Evolutionary conservation across 148 eudicot species (phyloP).

Genomic region (Chenopodium formosanum): DNA sequence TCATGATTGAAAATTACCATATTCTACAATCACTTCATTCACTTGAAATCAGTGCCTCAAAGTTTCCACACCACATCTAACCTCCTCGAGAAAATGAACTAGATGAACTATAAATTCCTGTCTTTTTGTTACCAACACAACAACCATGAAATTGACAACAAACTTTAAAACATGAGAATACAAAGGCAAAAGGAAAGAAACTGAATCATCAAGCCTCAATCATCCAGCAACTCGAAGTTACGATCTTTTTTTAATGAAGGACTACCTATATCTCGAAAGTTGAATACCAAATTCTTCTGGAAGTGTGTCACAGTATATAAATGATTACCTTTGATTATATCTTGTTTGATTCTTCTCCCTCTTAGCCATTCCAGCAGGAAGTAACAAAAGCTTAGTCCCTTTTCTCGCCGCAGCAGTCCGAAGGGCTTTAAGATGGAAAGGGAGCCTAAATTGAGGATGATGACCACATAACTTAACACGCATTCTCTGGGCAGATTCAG

Average conservation of each 20-base stretch:
- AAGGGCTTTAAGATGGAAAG: slow-evolving; percentile 57
- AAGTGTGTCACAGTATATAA: background rate
- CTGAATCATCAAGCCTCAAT: background rate
- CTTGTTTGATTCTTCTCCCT: slow-evolving; percentile 58
- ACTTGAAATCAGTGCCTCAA: background rate
- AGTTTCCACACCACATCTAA: no score
- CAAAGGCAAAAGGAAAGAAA: background rate
- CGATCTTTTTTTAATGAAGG: background rate
- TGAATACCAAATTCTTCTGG: background rate
- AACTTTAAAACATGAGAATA: background rate
- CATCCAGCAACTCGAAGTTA: background rate
- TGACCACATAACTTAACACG: slow-evolving; percentile 50
- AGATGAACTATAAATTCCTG: background rate
- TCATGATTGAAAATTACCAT: background rate
- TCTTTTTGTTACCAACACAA: background rate
- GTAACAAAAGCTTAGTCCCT: slow-evolving; percentile 51
- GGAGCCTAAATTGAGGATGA: slow-evolving; percentile 45
- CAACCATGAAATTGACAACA: background rate
- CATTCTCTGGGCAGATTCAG: slow-evolving; percentile 80
- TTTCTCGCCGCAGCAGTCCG: slow-evolving; percentile 52
- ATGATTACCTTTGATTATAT: slow-evolving; percentile 47
- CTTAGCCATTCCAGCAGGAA: slow-evolving; percentile 74
- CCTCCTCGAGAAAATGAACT: no score
- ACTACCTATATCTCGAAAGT: background rate
- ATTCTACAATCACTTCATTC: background rate